phyloP scores from a whole-genome alignment of 2,329 filamentous ascomycete species.

The Setomelanomma holmii region DNA sequence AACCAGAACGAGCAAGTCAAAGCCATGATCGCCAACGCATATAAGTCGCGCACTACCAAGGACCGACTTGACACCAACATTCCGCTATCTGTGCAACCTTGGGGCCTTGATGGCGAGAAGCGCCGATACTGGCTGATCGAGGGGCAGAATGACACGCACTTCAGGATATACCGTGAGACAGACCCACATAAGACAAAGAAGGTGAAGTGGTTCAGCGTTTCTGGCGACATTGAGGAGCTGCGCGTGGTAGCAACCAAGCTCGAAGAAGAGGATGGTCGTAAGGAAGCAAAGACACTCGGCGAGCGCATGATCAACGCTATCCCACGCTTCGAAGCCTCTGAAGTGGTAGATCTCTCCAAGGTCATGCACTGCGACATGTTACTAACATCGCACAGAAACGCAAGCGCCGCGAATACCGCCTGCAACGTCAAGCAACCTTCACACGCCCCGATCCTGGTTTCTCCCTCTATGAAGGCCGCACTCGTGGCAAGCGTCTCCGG shows the following conservation, averaged over 20 bases:
- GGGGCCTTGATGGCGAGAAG: slow-evolving; percentile 89
- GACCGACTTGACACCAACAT: slow-evolving; percentile 83
- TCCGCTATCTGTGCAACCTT: slow-evolving; percentile 85
- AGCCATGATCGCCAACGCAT: slow-evolving; percentile 78
- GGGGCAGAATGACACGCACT: slow-evolving; percentile 90
- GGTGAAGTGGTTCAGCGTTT: slow-evolving; percentile 91
- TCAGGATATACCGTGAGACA: slow-evolving; percentile 92
- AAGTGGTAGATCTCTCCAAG: slow-evolving; percentile 69
- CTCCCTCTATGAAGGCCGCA: slow-evolving; percentile 94
- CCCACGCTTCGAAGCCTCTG: slow-evolving; percentile 89
- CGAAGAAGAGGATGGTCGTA: slow-evolving; percentile 76
- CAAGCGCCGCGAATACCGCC: slow-evolving; percentile 88
- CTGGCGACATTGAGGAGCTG: slow-evolving; percentile 87
- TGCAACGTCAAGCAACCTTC: slow-evolving; percentile 85
- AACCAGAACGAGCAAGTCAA: slow-evolving; percentile 86
- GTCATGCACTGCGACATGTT: not conserved
- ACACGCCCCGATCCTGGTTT: slow-evolving; percentile 86
- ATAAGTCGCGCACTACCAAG: slow-evolving; percentile 74
- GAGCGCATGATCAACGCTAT: slow-evolving; percentile 80
- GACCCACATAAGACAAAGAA: slow-evolving; percentile 75
- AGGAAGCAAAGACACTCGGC: slow-evolving; percentile 78
- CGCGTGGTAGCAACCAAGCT: slow-evolving; percentile 78
- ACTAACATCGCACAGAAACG: slow-evolving; percentile 71
- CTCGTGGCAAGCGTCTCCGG: slow-evolving; percentile 92
- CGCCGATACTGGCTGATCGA: slow-evolving; percentile 93